Base-by-base conservation (phyloP, 2,329 filamentous ascomycete genomes). In the Fusarium sp. region DNA sequence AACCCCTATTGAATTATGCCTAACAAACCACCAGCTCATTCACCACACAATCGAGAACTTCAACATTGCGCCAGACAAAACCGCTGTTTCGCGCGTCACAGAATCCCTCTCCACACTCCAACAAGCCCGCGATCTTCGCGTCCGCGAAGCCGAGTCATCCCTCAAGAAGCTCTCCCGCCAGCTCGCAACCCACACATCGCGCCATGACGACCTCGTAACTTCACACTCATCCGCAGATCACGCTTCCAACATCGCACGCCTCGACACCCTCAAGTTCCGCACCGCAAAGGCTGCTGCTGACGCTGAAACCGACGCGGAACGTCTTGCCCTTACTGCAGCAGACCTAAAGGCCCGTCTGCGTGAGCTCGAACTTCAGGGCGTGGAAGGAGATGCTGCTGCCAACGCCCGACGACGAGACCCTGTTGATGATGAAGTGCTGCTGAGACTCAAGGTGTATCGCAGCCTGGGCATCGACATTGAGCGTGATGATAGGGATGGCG, bases 211-310 rank as follows among this genome's bases (percentile, higher is more conserved):
- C 80, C 90, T 93, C 2, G 84, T 93, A 1, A 82, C 89, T 1
- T 84, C 90, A 5, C 93, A 97, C 83, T 93, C 93, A 69, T 88
- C 92, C 0, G 87, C 90, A 8, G 89, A 89, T 63, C 95, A 98
- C 82, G 93, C 94, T 8, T 90, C 89, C 37, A 89, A 93, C 77
- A 97, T 98, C 68, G 87, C 96, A 21, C 88, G 91, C 42, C 90
- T 98, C 66, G 95, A 98, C 81, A 97, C 93, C 3, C 90, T 94
- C 73, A 98, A 98, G 78, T 98, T 98, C 82, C 91, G 94, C 73
- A 91, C 93, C 60, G 95, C 95, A n/a, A 98, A 98, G 81, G 89
- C 92, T 18, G 93, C 93, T 0, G 91, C 89, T 3, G 95, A 98
- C 78, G 85, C 96, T 9, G 94, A 98, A 83, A 94, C 95, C 77